Conservation (phyloP, 163 green algal genomes). For the Scenedesmus sp. region DNA sequence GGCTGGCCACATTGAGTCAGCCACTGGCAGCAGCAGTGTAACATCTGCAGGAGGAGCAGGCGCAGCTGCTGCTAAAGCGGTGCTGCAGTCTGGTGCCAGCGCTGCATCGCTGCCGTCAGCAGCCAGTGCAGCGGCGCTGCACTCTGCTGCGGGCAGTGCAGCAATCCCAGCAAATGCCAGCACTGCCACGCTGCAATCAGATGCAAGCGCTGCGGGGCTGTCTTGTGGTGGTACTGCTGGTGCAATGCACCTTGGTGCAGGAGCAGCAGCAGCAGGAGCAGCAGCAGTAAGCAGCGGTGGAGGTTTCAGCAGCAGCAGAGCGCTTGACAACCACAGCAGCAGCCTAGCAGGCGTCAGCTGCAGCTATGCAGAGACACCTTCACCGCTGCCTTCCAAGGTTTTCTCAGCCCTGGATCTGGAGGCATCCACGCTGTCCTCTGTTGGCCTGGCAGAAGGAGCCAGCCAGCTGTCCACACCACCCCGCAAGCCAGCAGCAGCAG, state of each 20-base stretch:
- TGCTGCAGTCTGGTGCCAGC: neutral
- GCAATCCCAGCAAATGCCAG: neutral
- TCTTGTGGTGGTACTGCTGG: neutral
- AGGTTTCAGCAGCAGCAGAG: neutral
- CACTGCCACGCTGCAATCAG: neutral
- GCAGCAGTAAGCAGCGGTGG: constrained; percentile 6
- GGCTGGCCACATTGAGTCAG: neutral
- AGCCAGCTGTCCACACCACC: neutral
- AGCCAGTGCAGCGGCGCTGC: neutral
- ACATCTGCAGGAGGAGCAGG: neutral
- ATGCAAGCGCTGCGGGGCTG: neutral
- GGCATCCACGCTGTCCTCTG: neutral
- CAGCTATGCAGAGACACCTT: neutral
- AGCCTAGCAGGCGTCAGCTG: neutral
- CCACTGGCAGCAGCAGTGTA: neutral
- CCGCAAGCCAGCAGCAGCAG: neutral
- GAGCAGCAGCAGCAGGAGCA: neutral
- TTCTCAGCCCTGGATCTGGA: neutral
- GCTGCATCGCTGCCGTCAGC: neutral
- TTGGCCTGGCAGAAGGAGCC: neutral
- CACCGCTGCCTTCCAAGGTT: neutral
- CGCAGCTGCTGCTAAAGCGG: neutral
- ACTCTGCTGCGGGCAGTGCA: neutral
- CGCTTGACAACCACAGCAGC: neutral
- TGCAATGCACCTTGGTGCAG: neutral